A percentile compares a stretch with the other conserved stretches of the same genome.
These are phyloP conservation scores for Anisogramma anomala DNA, from an alignment of 2,329 filamentous ascomycete genomes.

Conservation along the genomic window DNA sequence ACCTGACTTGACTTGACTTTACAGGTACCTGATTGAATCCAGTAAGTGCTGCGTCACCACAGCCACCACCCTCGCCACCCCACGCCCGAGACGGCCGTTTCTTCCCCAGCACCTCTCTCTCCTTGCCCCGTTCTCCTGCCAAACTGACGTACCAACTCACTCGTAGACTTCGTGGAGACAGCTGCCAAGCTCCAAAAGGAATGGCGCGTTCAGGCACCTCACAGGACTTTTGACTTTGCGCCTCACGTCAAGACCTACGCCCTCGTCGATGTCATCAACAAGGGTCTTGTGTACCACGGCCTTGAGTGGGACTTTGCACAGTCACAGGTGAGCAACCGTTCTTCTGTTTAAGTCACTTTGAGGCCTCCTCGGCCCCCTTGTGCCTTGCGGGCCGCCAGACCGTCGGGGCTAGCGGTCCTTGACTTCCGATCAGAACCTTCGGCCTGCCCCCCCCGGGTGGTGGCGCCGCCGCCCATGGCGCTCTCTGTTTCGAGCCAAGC, in stretches of 20 bases:
- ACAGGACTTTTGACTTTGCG: constrained; percentile 52
- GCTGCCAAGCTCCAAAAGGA: constrained; percentile 58
- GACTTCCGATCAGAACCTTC: not conserved
- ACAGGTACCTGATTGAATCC: constrained; percentile 49
- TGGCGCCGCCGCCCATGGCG: constrained; percentile 3
- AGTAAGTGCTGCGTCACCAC: constrained; percentile 35
- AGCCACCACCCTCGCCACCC: not conserved
- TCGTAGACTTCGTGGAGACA: constrained; percentile 54
- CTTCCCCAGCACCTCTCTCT: constrained; percentile 1
- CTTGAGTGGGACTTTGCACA: constrained; percentile 44
- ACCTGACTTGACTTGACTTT: constrained; percentile 11
- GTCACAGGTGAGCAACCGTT: constrained; percentile 33
- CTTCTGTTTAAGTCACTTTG: constrained; percentile 4
- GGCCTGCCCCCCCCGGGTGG: constrained; percentile 1
- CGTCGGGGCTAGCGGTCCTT: too few relatives aligned
- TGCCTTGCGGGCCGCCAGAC: too few relatives aligned
- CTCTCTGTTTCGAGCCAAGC: constrained; percentile 11
- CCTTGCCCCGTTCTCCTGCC: constrained; percentile 11
- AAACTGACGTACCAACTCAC: constrained; percentile 24
- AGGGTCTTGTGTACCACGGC: constrained; percentile 49
- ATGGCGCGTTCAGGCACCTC: constrained; percentile 52
- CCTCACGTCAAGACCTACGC: constrained; percentile 54
- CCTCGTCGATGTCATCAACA: constrained; percentile 51
- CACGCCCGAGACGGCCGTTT: constrained; percentile 11
- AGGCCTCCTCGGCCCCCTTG: constrained; percentile 6